Evolutionary conservation across 805 yeast species (phyloP).

Genomic region (Maudiozyma pseudohumilis): DNA sequence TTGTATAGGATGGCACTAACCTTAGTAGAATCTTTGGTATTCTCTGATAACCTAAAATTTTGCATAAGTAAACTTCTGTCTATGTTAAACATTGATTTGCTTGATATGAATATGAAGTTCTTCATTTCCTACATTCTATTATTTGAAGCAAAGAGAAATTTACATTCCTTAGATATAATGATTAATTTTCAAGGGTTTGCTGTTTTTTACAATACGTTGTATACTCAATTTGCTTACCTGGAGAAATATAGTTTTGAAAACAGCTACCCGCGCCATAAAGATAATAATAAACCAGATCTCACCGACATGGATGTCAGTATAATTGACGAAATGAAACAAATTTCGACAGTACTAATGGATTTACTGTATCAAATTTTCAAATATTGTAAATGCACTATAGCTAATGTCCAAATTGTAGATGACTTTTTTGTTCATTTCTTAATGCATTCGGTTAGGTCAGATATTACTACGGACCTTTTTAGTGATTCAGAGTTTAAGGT

Average conservation of each 20-base stretch:
- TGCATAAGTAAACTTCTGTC: conserved; percentile 43
- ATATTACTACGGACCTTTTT: conserved; percentile 43
- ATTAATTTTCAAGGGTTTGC: conserved; percentile 45
- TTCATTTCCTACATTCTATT: conserved; percentile 36
- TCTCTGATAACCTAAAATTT: conserved; percentile 33
- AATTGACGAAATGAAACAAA: conserved; percentile 29
- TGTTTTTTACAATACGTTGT: conserved; percentile 35
- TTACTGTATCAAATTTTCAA: conserved; percentile 47
- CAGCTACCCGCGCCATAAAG: conserved; percentile 8
- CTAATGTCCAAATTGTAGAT: conserved; percentile 36
- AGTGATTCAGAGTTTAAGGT: conserved; percentile 63
- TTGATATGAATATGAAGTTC: conserved; percentile 32
- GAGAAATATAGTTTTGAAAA: conserved; percentile 22
- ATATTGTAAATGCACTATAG: conserved; percentile 34
- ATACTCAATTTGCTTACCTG: conserved; percentile 29
- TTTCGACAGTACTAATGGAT: conserved; percentile 39
- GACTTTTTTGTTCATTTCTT: conserved; percentile 39
- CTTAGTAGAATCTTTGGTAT: conserved; percentile 28
- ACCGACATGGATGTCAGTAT: conserved; percentile 26
- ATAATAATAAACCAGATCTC: conserved; percentile 5
- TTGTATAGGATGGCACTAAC: conserved; percentile 30
- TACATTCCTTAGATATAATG: conserved; percentile 35
- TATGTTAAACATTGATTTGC: conserved; percentile 30
- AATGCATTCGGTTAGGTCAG: conserved; percentile 36
- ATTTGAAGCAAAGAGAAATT: conserved; percentile 36